These are phyloP conservation scores for Juncus effusus DNA, from an alignment of 176 grass and related monocot genomes.

Conservation along the genomic window DNA sequence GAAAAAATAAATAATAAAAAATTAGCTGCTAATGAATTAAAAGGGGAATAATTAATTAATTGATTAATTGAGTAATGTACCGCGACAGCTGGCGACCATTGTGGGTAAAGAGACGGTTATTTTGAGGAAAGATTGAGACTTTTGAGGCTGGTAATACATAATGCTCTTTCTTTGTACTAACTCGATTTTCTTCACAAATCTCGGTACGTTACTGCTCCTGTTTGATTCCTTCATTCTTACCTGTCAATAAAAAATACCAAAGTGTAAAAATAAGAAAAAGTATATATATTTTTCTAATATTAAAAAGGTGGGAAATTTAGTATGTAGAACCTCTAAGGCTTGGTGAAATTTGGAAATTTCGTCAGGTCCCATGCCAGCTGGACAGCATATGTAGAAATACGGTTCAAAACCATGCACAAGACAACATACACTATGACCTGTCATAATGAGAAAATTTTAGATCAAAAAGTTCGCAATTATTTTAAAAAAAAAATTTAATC, in stretches of 20 bases:
- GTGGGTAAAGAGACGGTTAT: slow-evolving; percentile 88
- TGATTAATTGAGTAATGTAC: slow-evolving; percentile 23
- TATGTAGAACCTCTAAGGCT: slow-evolving; percentile 58
- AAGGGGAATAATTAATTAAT: no score
- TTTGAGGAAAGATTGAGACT: slow-evolving; percentile 84
- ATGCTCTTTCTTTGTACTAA: slow-evolving; percentile 92
- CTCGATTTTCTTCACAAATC: slow-evolving; percentile 84
- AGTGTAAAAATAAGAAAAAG: slow-evolving; percentile 27
- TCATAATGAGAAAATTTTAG: slow-evolving; percentile 20
- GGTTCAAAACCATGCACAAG: slow-evolving; percentile 95
- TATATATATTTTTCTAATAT: slow-evolving; percentile 9
- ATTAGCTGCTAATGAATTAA: no score
- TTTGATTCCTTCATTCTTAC: slow-evolving; percentile 95
- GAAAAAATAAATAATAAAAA: background rate
- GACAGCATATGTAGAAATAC: slow-evolving; percentile 85
- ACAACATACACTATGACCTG: slow-evolving; percentile 91
- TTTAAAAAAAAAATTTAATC: no score
- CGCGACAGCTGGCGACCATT: slow-evolving; percentile 93
- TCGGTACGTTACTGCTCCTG: slow-evolving; percentile 84
- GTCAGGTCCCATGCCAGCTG: slow-evolving; percentile 76
- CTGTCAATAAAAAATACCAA: slow-evolving; percentile 40
- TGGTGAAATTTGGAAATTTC: slow-evolving; percentile 87
- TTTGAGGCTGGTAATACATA: slow-evolving; percentile 85
- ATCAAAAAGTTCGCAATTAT: no score
- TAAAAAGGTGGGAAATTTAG: slow-evolving; percentile 8